Evolutionary conservation across 2,329 filamentous ascomycete genomes (phyloP), one percentile per base, ranked within the genome.

Genomic region (Neophaeococcomyces mojaviensis): DNA sequence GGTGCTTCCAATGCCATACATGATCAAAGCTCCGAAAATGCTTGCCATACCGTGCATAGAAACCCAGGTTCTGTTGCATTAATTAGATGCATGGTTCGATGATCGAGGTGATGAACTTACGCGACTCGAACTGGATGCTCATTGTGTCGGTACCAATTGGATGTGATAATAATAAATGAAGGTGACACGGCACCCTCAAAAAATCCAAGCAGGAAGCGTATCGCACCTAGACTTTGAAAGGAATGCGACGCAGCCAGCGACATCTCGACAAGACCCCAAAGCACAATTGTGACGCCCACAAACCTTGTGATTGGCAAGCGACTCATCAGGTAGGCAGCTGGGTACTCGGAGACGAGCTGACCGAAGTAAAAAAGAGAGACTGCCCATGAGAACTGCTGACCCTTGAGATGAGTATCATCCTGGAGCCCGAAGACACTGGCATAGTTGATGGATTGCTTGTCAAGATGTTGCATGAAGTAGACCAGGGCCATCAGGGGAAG

Each of bases 111-210:
- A 6, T 12, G 13, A 19, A 13, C 22, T 6, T 12, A 15, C 13
- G n/a, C n/a, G 19, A 72, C 64, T 0, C 70, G 70, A 41, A 22
- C 19, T 6, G 35, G n/a, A 12, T 74, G 71, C 2, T 73, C 67
- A 6, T 66, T 59, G 1, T 68, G 63, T 0, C 61, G 62, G 53
- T 72, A 74, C 68, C 69, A 75, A 61, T 71, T 70, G 2, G 65
- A 61, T 1, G 73, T 67, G 30, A 73, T 68, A 60, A 74, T 66
- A 64, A 73, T 72, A 45, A 73, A 74, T 6, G 67, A 67, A 0
- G 72, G 68, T 0, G 68, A 73, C 7, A 74, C 69, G 0, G 68
- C 64, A 0, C 69, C 69, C 53, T 74, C 72, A 13, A 73, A 69
- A 0, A 65, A 50, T 1, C 72, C 71, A 0, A 74, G 58, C 2